Conservation (phyloP, 345 rosid genomes). For the Geranium brycei region DNA sequence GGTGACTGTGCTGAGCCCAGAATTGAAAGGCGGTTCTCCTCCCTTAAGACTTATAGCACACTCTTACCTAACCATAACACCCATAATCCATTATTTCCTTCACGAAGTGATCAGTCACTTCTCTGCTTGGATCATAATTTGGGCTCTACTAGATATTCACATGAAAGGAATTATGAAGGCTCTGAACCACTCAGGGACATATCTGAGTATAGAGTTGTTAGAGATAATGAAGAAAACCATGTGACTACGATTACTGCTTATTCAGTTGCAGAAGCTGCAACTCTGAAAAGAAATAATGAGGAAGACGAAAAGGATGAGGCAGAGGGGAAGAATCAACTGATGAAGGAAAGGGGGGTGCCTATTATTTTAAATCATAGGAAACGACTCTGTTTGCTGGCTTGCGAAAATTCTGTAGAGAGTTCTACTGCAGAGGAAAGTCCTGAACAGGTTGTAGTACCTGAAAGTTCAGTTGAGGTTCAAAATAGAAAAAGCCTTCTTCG, state of each 20-base stretch:
- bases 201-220: constrained; percentile 9
- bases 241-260: constrained; percentile 1
- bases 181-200: constrained; percentile 4
- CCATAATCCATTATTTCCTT: constrained; percentile 6
- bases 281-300: constrained; percentile 6
- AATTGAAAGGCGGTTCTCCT: constrained; percentile 22
- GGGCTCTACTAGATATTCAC: constrained; percentile 6
- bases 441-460: constrained; percentile 14
- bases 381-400: constrained; percentile 16
- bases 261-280: constrained; percentile 6
- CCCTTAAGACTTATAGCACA: constrained; percentile 33
- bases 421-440: constrained; percentile 9
- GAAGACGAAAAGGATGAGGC: constrained; percentile 15
- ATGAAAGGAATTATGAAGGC: constrained; percentile 10
- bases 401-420: constrained; percentile 14
- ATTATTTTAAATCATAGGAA: constrained; percentile 17
- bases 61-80: constrained; percentile 13
- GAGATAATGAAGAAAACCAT: constrained; percentile 11
- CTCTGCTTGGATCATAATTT: constrained; percentile 7
- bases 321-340: constrained; percentile 13
- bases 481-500: constrained; percentile 11
- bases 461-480: constrained; percentile 9
- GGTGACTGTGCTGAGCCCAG: constrained; percentile 12
- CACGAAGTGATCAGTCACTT: constrained; percentile 6
- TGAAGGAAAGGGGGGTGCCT: constrained; percentile 19